phyloP scores from a whole-genome alignment of 1,284 basidiomycete species.

The Ceratobasidium sp. region DNA sequence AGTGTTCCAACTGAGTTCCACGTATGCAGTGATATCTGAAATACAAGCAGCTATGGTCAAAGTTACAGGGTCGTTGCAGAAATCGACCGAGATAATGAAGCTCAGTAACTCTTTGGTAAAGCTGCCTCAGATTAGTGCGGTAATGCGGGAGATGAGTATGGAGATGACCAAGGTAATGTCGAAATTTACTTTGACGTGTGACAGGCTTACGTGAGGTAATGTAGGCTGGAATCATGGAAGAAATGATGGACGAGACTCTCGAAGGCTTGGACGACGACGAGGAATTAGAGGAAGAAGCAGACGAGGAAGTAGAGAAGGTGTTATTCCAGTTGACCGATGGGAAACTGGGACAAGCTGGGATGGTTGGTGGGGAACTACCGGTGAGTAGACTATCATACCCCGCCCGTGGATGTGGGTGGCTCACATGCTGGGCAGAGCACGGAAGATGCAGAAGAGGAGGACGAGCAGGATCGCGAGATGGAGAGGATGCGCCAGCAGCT shows the following conservation, averaged over 20 bases:
- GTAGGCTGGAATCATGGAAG: constrained; percentile 92
- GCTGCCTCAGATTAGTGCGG: constrained; percentile 89
- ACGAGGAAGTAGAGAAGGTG: constrained; percentile 97
- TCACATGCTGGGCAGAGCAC: constrained; percentile 58
- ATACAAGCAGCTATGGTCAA: constrained; percentile 85
- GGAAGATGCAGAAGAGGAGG: constrained; percentile 74
- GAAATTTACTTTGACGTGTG: constrained; percentile 5
- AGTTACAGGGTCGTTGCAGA: constrained; percentile 95
- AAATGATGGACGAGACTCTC: constrained; percentile 90
- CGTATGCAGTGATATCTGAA: constrained; percentile 2
- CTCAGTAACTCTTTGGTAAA: constrained; percentile 92
- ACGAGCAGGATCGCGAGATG: constrained; percentile 84
- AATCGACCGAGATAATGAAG: constrained; percentile 99
- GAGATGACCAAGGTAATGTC: constrained; percentile 93
- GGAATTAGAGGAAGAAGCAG: constrained; percentile 95
- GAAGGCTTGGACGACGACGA: constrained; percentile 88
- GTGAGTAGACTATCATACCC: constrained; percentile 62
- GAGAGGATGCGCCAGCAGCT: constrained; percentile 88
- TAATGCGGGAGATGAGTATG: constrained; percentile 98
- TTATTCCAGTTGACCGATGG: constrained; percentile 96
- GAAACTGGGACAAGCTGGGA: constrained; percentile 86
- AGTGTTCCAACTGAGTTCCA: constrained; percentile 50
- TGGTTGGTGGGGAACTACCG: constrained; percentile 78
- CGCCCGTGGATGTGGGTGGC: neutral
- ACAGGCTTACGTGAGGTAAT: constrained; percentile 21